phyloP scores from a whole-genome alignment of 177 flowering plant species.

The Vitis hybrid region DNA sequence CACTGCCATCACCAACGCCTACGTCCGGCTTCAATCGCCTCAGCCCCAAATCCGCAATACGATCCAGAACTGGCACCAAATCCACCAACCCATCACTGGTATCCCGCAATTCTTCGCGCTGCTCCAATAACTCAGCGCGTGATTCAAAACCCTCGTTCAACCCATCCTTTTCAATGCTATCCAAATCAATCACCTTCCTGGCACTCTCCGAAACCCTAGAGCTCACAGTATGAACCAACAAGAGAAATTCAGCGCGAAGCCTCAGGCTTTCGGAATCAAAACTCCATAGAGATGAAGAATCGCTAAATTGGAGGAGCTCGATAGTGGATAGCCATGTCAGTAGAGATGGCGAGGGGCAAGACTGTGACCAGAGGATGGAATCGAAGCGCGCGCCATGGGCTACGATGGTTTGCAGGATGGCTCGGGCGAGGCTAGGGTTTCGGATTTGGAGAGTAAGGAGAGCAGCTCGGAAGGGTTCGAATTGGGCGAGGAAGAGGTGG shows the following conservation, averaged over 20 bases:
- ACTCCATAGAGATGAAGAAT: conserved; percentile 49
- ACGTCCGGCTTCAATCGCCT: conserved; percentile 56
- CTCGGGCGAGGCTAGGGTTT: conserved; percentile 60
- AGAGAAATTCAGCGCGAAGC: conserved; percentile 67
- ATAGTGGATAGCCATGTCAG: conserved; percentile 68
- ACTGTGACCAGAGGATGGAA: conserved; percentile 45
- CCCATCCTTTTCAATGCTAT: conserved; percentile 22
- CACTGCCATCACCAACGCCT: conserved; percentile 11
- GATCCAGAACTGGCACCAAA: conserved; percentile 31
- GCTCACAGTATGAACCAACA: conserved; percentile 49
- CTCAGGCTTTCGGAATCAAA: conserved; percentile 51
- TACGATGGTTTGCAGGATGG: conserved; percentile 72
- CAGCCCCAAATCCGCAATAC: conserved; percentile 53
- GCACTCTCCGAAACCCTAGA: conserved; percentile 41
- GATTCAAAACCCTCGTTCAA: conserved; percentile 21
- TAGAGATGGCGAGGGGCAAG: conserved; percentile 68
- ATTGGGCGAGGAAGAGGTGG: conserved; percentile 85
- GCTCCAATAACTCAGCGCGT: conserved; percentile 18
- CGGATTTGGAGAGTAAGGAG: conserved; percentile 58
- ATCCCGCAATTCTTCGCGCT: conserved; percentile 23
- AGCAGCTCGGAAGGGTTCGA: conserved; percentile 82
- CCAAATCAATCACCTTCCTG: conserved; percentile 22
- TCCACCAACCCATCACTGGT: conserved; percentile 24
- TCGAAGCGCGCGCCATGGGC: conserved; percentile 53
- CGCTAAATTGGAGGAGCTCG: conserved; percentile 56